Evolutionary conservation across 2,329 filamentous ascomycete genomes (phyloP).

Genomic region (Fusarium staphyleae): DNA sequence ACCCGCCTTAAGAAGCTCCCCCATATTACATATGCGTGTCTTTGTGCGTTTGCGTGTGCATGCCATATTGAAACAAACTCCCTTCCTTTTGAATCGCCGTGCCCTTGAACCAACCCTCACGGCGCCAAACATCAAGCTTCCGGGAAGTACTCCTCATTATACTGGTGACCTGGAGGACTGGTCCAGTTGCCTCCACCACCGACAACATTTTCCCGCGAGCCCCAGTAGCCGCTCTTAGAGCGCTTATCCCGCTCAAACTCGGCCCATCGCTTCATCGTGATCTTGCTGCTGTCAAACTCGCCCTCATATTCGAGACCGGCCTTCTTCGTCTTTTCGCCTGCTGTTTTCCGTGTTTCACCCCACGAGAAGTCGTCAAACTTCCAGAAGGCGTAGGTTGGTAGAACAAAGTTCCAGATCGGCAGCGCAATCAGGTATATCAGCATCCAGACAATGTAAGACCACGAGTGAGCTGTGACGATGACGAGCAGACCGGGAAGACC

Average conservation of each 20-base stretch:
- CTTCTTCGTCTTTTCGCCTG: conserved; percentile 87
- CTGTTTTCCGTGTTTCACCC: conserved; percentile 97
- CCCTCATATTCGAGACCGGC: conserved; percentile 87
- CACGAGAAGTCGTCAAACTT: conserved; percentile 99
- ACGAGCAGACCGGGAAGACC: conserved; percentile 93
- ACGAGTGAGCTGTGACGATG: conserved; percentile 89
- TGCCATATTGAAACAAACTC: conserved; percentile 34
- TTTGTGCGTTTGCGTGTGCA: conserved; percentile 22
- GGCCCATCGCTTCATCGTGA: conserved; percentile 98
- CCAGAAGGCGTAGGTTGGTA: conserved; percentile 96
- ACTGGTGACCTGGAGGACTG: conserved; percentile 52
- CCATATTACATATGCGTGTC: conserved; percentile 39
- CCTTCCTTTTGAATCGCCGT: conserved; percentile 31
- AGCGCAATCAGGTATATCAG: conserved; percentile 91
- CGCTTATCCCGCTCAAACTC: conserved; percentile 83
- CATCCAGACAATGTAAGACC: conserved; percentile 96
- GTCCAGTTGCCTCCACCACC: conserved; percentile 53
- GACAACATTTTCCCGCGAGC: conserved; percentile 58
- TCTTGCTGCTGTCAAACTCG: conserved; percentile 98
- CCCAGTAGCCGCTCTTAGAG: conserved; percentile 59
- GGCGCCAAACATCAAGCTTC: conserved; percentile 50
- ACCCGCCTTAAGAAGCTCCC: conserved; percentile 21
- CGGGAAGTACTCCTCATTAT: conserved; percentile 64
- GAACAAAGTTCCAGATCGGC: conserved; percentile 96
- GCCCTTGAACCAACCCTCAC: conserved; percentile 20